These are phyloP conservation scores for Ploettnerulaceae sp. DNA, from an alignment of 2,329 filamentous ascomycete species.

Conservation along the genomic window DNA sequence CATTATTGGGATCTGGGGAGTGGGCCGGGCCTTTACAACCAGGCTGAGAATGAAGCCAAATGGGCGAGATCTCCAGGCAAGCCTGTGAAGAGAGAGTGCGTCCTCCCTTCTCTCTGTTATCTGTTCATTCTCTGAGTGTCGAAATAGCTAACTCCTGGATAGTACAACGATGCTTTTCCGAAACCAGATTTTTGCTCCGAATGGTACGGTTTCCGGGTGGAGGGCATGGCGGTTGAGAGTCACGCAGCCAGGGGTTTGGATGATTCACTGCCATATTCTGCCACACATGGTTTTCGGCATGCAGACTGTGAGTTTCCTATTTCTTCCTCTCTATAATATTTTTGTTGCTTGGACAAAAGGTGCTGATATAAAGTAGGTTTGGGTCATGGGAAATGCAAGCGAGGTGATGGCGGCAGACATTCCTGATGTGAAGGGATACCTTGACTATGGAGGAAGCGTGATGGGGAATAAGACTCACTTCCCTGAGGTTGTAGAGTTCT, in stretches of 20 bases:
- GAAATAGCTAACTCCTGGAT: background rate
- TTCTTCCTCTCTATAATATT: background rate
- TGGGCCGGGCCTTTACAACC: conserved; percentile 40
- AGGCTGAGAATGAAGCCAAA: conserved; percentile 35
- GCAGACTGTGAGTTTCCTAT: conserved; percentile 29
- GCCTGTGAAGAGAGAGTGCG: conserved; percentile 4
- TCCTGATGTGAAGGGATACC: conserved; percentile 22
- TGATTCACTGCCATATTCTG: conserved; percentile 45
- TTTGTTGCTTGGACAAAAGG: background rate
- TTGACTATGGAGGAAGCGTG: conserved; percentile 25
- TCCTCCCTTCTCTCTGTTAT: background rate
- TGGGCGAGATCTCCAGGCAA: conserved; percentile 2
- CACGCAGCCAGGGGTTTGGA: conserved; percentile 42
- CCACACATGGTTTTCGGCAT: conserved; percentile 45
- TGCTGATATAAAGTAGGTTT: conserved; percentile 30
- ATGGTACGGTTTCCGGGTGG: conserved; percentile 39
- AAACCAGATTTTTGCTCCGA: conserved; percentile 35
- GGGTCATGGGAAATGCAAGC: conserved; percentile 31
- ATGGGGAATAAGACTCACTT: conserved; percentile 24
- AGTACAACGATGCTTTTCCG: conserved; percentile 41
- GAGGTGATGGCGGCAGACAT: conserved; percentile 15
- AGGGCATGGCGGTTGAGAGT: conserved; percentile 45
- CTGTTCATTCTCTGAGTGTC: too few species aligned
- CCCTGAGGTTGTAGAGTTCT: conserved; percentile 20
- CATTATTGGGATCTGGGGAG: conserved; percentile 40